phyloP scores from a whole-genome alignment of 2,329 filamentous ascomycete species.

The Aspergillus sp. region DNA sequence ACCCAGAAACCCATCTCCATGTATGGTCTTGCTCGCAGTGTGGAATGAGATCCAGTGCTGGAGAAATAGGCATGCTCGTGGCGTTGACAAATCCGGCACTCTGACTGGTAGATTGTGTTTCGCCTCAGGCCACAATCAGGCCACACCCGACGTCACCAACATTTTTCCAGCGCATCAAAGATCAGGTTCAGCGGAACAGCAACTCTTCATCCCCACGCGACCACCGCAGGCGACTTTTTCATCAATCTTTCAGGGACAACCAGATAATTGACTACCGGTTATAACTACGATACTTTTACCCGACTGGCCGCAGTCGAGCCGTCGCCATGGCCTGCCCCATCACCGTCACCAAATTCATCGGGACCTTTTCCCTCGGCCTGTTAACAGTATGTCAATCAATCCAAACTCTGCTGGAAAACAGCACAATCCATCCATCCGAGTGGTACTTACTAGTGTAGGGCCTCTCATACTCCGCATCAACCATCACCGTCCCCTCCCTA shows the following conservation, averaged over 20 bases:
- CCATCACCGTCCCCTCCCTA: constrained; percentile 77
- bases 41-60: no score
- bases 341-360: constrained; percentile 86
- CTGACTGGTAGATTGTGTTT: background rate
- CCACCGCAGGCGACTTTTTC: background rate
- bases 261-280: background rate
- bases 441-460: constrained; percentile 60
- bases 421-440: background rate
- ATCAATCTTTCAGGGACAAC: background rate
- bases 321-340: constrained; percentile 69
- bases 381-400: constrained; percentile 69
- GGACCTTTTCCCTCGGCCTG: constrained; percentile 84
- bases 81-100: constrained; percentile 1
- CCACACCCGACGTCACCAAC: constrained; percentile 10
- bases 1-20: no score
- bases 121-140: constrained; percentile 11
- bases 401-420: constrained; percentile 1
- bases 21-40: no score
- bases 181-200: background rate
- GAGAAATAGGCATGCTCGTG: no score
- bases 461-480: constrained; percentile 81
- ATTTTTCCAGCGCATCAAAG: background rate
- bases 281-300: background rate
- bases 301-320: background rate
- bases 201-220: background rate